These are phyloP conservation scores for Diplodia sapinea DNA, from an alignment of 2,329 filamentous ascomycete genomes.

Conservation along the genomic window DNA sequence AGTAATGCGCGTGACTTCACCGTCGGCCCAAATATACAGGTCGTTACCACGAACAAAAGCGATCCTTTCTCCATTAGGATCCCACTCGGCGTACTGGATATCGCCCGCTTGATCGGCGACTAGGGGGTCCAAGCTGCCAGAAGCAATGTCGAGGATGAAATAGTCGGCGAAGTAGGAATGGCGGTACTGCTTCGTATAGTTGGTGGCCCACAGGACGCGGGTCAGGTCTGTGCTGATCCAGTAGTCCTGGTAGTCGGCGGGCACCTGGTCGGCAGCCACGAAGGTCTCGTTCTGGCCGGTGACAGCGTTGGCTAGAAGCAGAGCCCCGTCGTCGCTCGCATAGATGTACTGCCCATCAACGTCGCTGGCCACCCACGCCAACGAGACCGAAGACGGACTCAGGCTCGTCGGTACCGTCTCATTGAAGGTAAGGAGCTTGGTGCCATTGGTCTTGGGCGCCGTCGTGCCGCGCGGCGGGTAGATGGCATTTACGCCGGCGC, in stretches of 20 bases:
- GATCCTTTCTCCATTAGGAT: conserved; percentile 63
- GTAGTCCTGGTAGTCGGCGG: conserved; percentile 62
- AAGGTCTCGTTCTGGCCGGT: conserved; percentile 64
- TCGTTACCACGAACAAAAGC: conserved; percentile 73
- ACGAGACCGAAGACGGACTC: conserved; percentile 47
- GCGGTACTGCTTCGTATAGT: conserved; percentile 72
- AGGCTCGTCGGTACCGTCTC: conserved; percentile 52
- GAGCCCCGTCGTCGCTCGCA: conserved; percentile 52
- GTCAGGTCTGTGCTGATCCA: conserved; percentile 66
- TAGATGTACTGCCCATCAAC: conserved; percentile 68
- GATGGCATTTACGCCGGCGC: conserved; percentile 43
- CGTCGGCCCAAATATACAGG: conserved; percentile 64
- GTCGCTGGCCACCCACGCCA: conserved; percentile 63
- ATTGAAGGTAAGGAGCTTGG: conserved; percentile 65
- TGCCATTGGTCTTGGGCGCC: conserved; percentile 62
- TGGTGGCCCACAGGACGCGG: conserved; percentile 66
- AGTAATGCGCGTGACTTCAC: conserved; percentile 63
- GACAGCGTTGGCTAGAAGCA: conserved; percentile 67
- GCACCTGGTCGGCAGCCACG: conserved; percentile 63
- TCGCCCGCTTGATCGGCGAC: conserved; percentile 66
- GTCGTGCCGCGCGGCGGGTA: conserved; percentile 61
- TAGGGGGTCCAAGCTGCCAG: conserved; percentile 61
- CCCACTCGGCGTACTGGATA: conserved; percentile 70
- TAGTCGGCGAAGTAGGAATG: conserved; percentile 73
- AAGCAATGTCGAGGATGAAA: conserved; percentile 66